These are phyloP conservation scores for Delonix regia DNA, from an alignment of 306 rosid genomes.

Conservation along the genomic window DNA sequence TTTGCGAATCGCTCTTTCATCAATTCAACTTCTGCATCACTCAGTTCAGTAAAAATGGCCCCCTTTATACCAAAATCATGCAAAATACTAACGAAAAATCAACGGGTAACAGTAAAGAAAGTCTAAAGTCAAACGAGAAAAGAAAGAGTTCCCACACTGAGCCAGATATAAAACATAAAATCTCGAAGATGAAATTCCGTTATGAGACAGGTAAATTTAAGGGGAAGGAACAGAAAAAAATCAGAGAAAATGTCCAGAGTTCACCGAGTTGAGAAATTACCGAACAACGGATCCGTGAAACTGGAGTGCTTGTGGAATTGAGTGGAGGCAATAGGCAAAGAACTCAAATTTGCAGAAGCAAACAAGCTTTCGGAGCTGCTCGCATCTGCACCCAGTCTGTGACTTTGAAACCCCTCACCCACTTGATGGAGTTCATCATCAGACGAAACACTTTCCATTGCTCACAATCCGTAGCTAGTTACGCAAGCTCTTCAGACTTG, in stretches of 20 bases:
- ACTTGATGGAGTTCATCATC: constrained; percentile 39
- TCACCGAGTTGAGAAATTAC: neutral
- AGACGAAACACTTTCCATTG: constrained; percentile 47
- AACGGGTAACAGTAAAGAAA: neutral
- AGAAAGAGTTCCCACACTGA: neutral
- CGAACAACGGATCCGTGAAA: neutral
- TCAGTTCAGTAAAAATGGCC: neutral
- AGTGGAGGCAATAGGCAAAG: constrained; percentile 23
- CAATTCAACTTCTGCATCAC: constrained; percentile 45
- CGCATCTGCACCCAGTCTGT: constrained; percentile 32
- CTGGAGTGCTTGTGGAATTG: neutral
- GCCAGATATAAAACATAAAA: no score
- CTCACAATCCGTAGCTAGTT: neutral
- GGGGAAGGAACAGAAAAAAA: no score
- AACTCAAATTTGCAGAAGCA: constrained; percentile 32
- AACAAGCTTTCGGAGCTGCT: constrained; percentile 50
- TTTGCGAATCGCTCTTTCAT: constrained; percentile 60
- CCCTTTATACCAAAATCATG: neutral
- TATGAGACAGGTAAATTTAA: no score
- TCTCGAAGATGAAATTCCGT: no score
- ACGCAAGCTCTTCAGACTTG: neutral
- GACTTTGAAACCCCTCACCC: constrained; percentile 39
- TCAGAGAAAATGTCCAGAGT: neutral
- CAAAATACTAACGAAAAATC: neutral
- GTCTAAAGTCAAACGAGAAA: neutral